Conservation (phyloP, 345 rosid genomes). For the Sisymbrium irio region DNA sequence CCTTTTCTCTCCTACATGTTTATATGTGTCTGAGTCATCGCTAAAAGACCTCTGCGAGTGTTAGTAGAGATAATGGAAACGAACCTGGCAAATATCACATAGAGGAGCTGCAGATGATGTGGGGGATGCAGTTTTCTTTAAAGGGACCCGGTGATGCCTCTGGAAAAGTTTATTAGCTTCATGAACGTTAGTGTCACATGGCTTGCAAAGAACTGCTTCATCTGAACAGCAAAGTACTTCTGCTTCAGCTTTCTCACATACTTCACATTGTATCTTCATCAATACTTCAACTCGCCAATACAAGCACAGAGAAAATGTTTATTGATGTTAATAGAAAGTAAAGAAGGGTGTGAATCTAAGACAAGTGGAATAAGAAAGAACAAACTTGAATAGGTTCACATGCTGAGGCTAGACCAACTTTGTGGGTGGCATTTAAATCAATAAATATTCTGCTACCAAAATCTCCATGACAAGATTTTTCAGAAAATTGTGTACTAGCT, state of each 20-base stretch:
- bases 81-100: constrained; percentile 42
- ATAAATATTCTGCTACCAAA: constrained; percentile 23
- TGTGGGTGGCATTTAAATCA: constrained; percentile 31
- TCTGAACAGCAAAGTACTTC: constrained; percentile 43
- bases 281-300: neutral
- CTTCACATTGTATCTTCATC: constrained; percentile 41
- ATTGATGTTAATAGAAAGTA: neutral
- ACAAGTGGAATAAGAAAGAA: constrained; percentile 6
- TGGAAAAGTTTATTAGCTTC: constrained; percentile 37
- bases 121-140: constrained; percentile 20
- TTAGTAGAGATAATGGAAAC: neutral
- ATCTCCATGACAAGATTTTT: constrained; percentile 11
- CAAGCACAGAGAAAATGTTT: neutral
- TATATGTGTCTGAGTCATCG: neutral
- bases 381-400: constrained; percentile 31
- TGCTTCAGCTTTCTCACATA: constrained; percentile 44
- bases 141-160: constrained; percentile 35
- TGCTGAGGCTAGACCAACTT: constrained; percentile 31
- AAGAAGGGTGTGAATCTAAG: constrained; percentile 5
- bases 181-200: constrained; percentile 41
- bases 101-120: constrained; percentile 29
- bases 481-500: constrained; percentile 13
- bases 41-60: neutral
- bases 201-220: constrained; percentile 44
- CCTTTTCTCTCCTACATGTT: constrained; percentile 33